A percentile compares a stretch with the other conserved stretches of the same genome.
Conservation (phyloP, 2,329 filamentous ascomycete species). For the Magnaporthales sp. region DNA sequence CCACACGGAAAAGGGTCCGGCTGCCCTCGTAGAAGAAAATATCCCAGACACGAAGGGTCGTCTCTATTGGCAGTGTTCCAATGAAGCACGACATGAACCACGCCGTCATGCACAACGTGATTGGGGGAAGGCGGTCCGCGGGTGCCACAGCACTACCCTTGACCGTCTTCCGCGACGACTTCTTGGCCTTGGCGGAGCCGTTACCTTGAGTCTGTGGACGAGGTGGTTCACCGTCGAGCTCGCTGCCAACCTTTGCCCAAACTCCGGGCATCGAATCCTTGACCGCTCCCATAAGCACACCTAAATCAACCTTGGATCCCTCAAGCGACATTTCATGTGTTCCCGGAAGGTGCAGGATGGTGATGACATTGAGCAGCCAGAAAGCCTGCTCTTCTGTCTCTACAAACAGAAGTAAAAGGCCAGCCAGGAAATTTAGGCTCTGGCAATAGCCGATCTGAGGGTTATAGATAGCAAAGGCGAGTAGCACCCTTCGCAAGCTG, state of each 20-base stretch:
- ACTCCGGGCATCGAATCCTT: constrained; percentile 74
- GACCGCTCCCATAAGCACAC: constrained; percentile 82
- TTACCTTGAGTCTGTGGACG: neutral
- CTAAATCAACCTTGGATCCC: constrained; percentile 87
- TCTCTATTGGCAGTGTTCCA: constrained; percentile 84
- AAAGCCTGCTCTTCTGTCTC: constrained; percentile 84
- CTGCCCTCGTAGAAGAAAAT: constrained; percentile 93
- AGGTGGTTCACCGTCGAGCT: constrained; percentile 24
- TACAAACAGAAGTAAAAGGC: constrained; percentile 81
- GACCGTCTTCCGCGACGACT: constrained; percentile 29
- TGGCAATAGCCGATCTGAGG: constrained; percentile 92
- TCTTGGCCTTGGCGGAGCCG: constrained; percentile 15
- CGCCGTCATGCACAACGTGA: constrained; percentile 84
- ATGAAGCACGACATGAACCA: constrained; percentile 99
- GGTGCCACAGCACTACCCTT: constrained; percentile 13
- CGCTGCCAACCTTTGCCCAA: constrained; percentile 78
- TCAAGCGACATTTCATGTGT: constrained; percentile 88
- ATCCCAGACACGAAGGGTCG: constrained; percentile 88
- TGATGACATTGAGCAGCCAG: constrained; percentile 89
- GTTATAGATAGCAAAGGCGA: constrained; percentile 85
- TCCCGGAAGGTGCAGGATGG: constrained; percentile 76
- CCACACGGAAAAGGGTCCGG: constrained; percentile 87
- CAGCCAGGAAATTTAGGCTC: constrained; percentile 89
- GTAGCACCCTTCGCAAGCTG: constrained; percentile 74
- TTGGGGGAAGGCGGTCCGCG: constrained; percentile 62